Evolutionary conservation across 768 basidiomycete genomes (phyloP).

Genomic region (Holtermanniella nyarrowii): DNA sequence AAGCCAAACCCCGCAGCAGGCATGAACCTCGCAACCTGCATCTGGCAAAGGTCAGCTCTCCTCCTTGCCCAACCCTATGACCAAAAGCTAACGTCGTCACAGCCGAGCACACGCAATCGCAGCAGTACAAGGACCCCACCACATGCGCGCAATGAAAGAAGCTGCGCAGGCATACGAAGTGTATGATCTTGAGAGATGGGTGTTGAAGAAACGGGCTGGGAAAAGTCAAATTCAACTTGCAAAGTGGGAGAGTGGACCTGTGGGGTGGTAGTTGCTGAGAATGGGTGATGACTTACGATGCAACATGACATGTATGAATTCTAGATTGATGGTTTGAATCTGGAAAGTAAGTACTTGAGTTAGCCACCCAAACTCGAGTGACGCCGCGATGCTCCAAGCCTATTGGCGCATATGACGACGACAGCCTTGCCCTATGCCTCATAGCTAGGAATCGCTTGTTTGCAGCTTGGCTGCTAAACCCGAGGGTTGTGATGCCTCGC

Average conservation of each 20-base stretch:
- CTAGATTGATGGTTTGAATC: too few relatives aligned
- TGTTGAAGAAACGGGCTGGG: slow-evolving; percentile 58
- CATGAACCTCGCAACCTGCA: slow-evolving; percentile 86
- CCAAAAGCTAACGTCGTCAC: slow-evolving; percentile 39
- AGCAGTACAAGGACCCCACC: slow-evolving; percentile 69
- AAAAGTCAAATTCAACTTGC: slow-evolving; percentile 51
- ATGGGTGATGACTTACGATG: too few relatives aligned
- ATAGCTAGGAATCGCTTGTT: too few relatives aligned
- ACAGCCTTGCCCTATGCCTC: too few relatives aligned
- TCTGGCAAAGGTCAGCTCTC: slow-evolving; percentile 51
- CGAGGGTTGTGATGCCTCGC: too few relatives aligned
- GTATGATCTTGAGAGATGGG: slow-evolving; percentile 67
- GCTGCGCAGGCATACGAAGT: slow-evolving; percentile 57
- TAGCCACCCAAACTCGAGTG: too few relatives aligned
- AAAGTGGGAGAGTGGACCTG: slow-evolving; percentile 54
- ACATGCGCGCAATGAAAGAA: slow-evolving; percentile 71
- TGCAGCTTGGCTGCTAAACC: too few relatives aligned
- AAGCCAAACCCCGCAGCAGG: slow-evolving; percentile 61
- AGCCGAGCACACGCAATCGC: slow-evolving; percentile 71
- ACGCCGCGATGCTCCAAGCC: too few relatives aligned
- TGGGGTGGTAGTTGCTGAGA: slow-evolving; percentile 51
- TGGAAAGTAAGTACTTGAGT: too few relatives aligned
- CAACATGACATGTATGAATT: too few relatives aligned
- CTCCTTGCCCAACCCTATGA: neutral
- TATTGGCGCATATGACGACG: too few relatives aligned